Base-by-base conservation (phyloP, 208 protist genomes). In the Blastocrithidia nonstop region DNA sequence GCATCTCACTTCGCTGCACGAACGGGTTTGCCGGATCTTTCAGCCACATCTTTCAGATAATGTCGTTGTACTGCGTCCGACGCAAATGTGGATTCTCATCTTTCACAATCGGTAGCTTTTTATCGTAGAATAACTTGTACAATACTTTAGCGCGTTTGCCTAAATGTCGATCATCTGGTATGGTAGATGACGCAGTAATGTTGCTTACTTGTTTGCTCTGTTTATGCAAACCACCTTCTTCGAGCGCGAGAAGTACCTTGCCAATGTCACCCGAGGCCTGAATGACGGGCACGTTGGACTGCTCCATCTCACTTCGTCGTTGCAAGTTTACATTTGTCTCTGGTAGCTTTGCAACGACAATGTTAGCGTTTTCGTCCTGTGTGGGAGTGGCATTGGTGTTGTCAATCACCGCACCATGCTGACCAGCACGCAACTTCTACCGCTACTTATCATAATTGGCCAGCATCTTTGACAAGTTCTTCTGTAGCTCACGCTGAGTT, bases 41-140 rank as follows among this genome's bases (percentile, higher is more conserved):
- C 54, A 72, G 72, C 84, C 84, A 93, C 70, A 83, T 74, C 47
- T 87, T 73, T 79, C 84, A 93, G 4, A 93, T 50, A 21, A 87
- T 29, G 33, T 89, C 76, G 54, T 86, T 86, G 73, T 93, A 93
- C 66, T 93, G 84, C 40, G 84, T 58, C 31, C 72, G 72, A 15
- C 79, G 75, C 52, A 93, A 41, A 25, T 68, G 66, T 0, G 76
- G 78, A 13, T 62, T 54, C 65, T 84, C 75, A 50, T 86, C 75
- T 55, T 81, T 82, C 28, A 93, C 49, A 5, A 21, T 43, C 17
- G 59, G 50, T 24, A 82, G 52, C 19, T 85, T 57, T 44, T 84
- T 77, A n/a, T 56, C 68, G 40, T 65, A 88, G 48, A 88, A 93
- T n/a, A 55, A 29, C 57, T 73, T 75, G 60, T 93, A 93, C 20